A percentile compares a stretch with the other conserved stretches of the same genome.
Evolutionary conservation across 2,329 filamentous ascomycete species (phyloP).

Genomic region (Paecilomyces niveus): DNA sequence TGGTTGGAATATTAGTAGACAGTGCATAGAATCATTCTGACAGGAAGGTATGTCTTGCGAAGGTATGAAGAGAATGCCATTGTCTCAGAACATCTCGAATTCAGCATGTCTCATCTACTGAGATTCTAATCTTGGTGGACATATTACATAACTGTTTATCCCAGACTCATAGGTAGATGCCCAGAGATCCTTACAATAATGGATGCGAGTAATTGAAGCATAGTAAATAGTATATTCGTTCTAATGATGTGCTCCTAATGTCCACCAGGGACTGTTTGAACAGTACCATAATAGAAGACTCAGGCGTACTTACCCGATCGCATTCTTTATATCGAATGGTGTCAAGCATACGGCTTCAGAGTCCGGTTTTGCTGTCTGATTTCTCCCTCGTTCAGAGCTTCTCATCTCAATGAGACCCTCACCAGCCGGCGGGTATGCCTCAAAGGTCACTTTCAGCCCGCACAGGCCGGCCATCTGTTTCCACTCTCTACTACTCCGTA

Average conservation of each 20-base stretch:
- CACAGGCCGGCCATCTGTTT: slow-evolving; percentile 23
- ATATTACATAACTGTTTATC: not conserved
- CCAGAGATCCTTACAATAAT: not conserved
- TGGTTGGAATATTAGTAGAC: not conserved
- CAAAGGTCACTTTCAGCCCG: slow-evolving; percentile 28
- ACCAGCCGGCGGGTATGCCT: slow-evolving; percentile 23
- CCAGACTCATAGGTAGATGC: no score
- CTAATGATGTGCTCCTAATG: no score
- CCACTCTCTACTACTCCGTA: slow-evolving; percentile 29
- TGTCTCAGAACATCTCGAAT: not conserved
- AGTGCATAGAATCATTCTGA: not conserved
- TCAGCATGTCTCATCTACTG: not conserved
- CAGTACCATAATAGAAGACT: no score
- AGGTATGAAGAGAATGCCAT: no score
- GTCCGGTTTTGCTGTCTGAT: no score
- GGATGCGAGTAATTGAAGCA: not conserved
- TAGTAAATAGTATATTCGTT: no score
- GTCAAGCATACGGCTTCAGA: no score
- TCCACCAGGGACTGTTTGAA: no score
- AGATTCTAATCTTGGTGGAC: not conserved
- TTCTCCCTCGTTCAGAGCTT: not conserved
- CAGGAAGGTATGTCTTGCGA: not conserved
- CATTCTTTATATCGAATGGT: no score
- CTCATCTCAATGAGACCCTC: slow-evolving; percentile 32
- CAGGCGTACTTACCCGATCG: no score